Evolutionary conservation across 2,329 filamentous ascomycete species (phyloP).

Genomic region (Aspergillus pseudoglaucus): DNA sequence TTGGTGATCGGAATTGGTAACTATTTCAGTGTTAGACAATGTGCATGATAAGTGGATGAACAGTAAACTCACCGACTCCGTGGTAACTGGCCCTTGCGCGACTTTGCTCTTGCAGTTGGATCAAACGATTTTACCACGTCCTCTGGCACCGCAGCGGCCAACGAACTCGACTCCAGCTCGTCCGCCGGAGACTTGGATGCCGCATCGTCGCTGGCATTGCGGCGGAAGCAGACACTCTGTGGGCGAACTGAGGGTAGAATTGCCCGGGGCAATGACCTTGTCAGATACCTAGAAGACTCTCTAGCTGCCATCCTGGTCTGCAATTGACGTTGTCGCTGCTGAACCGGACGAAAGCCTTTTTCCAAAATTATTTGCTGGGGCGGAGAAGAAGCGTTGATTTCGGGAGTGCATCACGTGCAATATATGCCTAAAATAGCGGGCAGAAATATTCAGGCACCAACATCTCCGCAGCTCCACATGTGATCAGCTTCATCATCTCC

Average conservation of each 20-base stretch:
- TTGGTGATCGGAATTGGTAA: constrained; percentile 91
- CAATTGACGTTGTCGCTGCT: constrained; percentile 13
- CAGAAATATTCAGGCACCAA: constrained; percentile 5
- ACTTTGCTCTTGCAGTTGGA: constrained; percentile 42
- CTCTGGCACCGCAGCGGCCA: constrained; percentile 32
- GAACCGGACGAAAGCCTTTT: constrained; percentile 4
- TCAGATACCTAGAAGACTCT: constrained; percentile 34
- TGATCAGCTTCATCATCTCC: constrained; percentile 7
- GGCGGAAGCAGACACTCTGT: constrained; percentile 30
- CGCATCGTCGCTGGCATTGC: constrained; percentile 44
- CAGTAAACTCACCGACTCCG: constrained; percentile 46
- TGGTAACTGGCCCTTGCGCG: constrained; percentile 41
- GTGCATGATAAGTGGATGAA: neutral
- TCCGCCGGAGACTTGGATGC: constrained; percentile 24
- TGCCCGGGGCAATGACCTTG: constrained; percentile 32
- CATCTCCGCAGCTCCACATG: constrained; percentile 10
- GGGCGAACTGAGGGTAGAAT: constrained; percentile 24
- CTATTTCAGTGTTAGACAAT: constrained; percentile 42
- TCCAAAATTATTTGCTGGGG: constrained; percentile 29
- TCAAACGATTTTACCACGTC: constrained; percentile 45
- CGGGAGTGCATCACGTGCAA: constrained; percentile 13
- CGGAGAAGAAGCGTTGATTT: constrained; percentile 6
- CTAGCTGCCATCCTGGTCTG: constrained; percentile 32
- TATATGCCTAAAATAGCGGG: constrained; percentile 5
- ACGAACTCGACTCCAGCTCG: constrained; percentile 45